Evolutionary conservation across 768 basidiomycete species (phyloP).

Genomic region (Podaxis rugospora): DNA sequence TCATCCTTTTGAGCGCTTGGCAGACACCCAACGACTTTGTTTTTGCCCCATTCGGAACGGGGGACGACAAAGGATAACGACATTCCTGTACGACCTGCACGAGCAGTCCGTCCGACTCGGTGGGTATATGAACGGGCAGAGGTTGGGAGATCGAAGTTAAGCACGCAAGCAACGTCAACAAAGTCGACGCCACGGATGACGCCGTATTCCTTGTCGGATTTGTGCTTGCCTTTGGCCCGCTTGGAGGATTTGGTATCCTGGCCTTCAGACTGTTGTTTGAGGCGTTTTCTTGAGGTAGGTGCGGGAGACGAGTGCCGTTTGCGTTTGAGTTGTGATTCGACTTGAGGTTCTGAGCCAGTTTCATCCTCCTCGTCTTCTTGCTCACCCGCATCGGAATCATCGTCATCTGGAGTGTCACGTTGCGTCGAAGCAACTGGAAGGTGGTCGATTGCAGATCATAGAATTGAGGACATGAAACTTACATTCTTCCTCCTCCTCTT

Average conservation of each 20-base stretch:
- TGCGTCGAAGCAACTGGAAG: constrained; percentile 53
- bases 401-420: constrained; percentile 28
- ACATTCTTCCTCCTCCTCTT: constrained; percentile 35
- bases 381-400: not conserved
- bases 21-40: constrained; percentile 67
- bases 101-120: constrained; percentile 93
- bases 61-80: constrained; percentile 87
- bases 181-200: constrained; percentile 97
- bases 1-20: constrained; percentile 75
- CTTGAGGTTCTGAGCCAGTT: constrained; percentile 14
- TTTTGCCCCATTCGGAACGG: constrained; percentile 60
- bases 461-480: constrained; percentile 1
- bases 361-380: constrained; percentile 16
- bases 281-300: constrained; percentile 16
- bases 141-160: constrained; percentile 97
- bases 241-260: constrained; percentile 26
- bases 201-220: constrained; percentile 77
- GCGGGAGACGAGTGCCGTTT: constrained; percentile 48
- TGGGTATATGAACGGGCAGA: constrained; percentile 89
- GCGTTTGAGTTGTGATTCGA: constrained; percentile 42
- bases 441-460: not conserved
- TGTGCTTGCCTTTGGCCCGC: constrained; percentile 47
- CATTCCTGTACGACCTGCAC: constrained; percentile 91
- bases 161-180: constrained; percentile 91
- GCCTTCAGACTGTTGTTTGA: constrained; percentile 3